phyloP scores from a whole-genome alignment of 2,329 filamentous ascomycete genomes.

The Fusarium multiceps region DNA sequence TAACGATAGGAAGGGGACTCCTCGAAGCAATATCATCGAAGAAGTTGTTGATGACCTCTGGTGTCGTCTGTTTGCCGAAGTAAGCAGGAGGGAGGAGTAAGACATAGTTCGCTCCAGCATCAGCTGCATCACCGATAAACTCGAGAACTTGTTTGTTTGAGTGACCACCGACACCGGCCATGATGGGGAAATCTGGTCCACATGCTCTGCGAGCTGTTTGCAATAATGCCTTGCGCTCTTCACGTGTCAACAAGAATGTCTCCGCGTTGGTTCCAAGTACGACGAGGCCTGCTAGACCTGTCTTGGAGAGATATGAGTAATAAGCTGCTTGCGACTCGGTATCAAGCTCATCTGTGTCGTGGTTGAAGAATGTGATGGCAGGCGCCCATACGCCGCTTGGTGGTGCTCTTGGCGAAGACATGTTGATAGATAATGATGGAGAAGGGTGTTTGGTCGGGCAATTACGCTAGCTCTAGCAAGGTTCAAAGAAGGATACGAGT shows the following conservation, averaged over 20 bases:
- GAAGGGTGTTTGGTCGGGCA: not conserved
- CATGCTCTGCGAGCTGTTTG: slow-evolving; percentile 75
- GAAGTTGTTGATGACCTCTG: slow-evolving; percentile 69
- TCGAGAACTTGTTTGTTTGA: slow-evolving; percentile 72
- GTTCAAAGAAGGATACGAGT: slow-evolving; percentile 6
- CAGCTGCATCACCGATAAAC: slow-evolving; percentile 68
- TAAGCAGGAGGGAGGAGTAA: slow-evolving; percentile 72
- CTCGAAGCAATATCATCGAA: slow-evolving; percentile 66
- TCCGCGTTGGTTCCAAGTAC: slow-evolving; percentile 68
- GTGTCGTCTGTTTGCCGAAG: slow-evolving; percentile 71
- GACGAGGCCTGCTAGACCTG: slow-evolving; percentile 63
- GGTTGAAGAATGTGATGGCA: slow-evolving; percentile 66
- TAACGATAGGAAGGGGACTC: slow-evolving; percentile 66
- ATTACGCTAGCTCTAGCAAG: not conserved
- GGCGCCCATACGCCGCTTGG: slow-evolving; percentile 61
- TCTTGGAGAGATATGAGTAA: slow-evolving; percentile 62
- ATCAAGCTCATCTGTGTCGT: slow-evolving; percentile 60
- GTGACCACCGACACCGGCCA: slow-evolving; percentile 75
- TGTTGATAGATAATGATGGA: not conserved
- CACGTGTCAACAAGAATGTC: slow-evolving; percentile 66
- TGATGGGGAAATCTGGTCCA: slow-evolving; percentile 87
- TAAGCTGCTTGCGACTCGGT: slow-evolving; percentile 61
- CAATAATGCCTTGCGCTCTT: slow-evolving; percentile 68
- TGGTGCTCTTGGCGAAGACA: slow-evolving; percentile 36
- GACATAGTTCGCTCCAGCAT: slow-evolving; percentile 70